Base-by-base conservation (phyloP, 2,329 filamentous ascomycete genomes). In the Colletotrichum australisinense region DNA sequence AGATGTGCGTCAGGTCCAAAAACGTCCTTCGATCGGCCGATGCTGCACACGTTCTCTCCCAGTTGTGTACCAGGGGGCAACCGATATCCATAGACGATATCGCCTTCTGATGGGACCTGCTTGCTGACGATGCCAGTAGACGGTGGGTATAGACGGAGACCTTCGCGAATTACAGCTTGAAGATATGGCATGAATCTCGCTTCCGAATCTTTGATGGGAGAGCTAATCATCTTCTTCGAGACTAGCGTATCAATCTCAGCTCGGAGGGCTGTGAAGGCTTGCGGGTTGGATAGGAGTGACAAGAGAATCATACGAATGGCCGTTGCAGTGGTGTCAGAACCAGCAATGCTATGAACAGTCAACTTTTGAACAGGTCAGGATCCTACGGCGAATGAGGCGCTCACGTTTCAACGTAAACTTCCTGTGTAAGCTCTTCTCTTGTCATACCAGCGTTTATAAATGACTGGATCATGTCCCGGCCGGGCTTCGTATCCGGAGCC, bases 81-180 rank as follows among this genome's bases (percentile, higher is more conserved):
- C 26, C 80, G 76, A 26, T 81, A 76, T 7, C 83, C 83, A 52
- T 80, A 78, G 3, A 86, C 78, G 0, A 75, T 77, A 14, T 84
- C 76, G 0, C 86, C 85, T 4, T 78, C 79, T 0, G 75, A 49
- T 0, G 88, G 88, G 0, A 89, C 87, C 22, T 86, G 78, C 0
- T 89, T 86, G 77, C 89, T 86, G 4, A 90, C 80, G 6, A 84
- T 77, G 68, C 88, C 82, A 6, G 82, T 84, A 2, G 89, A 81
- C 1, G 82, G 84, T 1, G 88, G 87, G 74, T 88, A 86, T 11
- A 89, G 78, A 3, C 88, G 84, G 75, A 87, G 79, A 0, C 85
- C 84, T 76, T 91, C 90, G 26, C 84, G 85, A 19, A 91, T 82
- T 3, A 88, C 85, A 4, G 88, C 88, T 42, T 87, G 82, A 3